Evolutionary conservation across 2,329 filamentous ascomycete genomes (phyloP).

Genomic region (Colletotrichum cuscutae): DNA sequence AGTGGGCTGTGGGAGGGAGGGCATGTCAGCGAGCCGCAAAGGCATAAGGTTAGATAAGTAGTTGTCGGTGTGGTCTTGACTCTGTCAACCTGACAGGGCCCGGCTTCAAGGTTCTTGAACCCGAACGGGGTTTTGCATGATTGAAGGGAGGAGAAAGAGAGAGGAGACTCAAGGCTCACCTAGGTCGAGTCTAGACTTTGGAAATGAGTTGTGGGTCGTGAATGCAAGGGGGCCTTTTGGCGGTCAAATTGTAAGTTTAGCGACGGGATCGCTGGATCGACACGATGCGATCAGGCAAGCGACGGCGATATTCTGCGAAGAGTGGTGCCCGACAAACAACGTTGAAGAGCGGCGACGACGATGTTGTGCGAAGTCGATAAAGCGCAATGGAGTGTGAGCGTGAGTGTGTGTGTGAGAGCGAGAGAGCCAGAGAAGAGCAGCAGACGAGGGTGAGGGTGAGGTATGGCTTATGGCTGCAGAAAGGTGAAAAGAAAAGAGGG

Average conservation of each 20-base stretch:
- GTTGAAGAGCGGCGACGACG: background rate
- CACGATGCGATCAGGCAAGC: background rate
- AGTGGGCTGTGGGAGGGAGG: constrained; percentile 25
- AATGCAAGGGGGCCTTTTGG: constrained; percentile 35
- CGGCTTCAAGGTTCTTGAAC: constrained; percentile 24
- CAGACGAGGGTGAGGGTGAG: constrained; percentile 9
- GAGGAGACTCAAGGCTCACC: constrained; percentile 37
- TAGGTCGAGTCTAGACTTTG: constrained; percentile 34
- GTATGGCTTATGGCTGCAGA: constrained; percentile 23
- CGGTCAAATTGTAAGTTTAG: constrained; percentile 32
- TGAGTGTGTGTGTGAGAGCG: constrained; percentile 1
- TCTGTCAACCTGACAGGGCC: constrained; percentile 15
- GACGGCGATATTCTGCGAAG: background rate
- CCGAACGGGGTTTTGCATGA: constrained; percentile 28
- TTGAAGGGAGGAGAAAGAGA: constrained; percentile 34
- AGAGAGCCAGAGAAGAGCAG: background rate
- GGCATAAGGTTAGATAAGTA: constrained; percentile 33
- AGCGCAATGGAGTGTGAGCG: background rate
- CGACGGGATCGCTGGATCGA: constrained; percentile 19
- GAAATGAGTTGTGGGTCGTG: constrained; percentile 38
- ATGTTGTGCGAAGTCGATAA: background rate
- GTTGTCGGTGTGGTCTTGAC: constrained; percentile 22
- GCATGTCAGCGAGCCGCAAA: constrained; percentile 32
- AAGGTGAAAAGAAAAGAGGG: constrained; percentile 35
- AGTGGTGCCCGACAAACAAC: background rate